A percentile compares a stretch with the other conserved stretches of the same genome.
phyloP scores from a whole-genome alignment of 2,329 filamentous ascomycete genomes.

The Sporothrix brunneoviolacea region DNA sequence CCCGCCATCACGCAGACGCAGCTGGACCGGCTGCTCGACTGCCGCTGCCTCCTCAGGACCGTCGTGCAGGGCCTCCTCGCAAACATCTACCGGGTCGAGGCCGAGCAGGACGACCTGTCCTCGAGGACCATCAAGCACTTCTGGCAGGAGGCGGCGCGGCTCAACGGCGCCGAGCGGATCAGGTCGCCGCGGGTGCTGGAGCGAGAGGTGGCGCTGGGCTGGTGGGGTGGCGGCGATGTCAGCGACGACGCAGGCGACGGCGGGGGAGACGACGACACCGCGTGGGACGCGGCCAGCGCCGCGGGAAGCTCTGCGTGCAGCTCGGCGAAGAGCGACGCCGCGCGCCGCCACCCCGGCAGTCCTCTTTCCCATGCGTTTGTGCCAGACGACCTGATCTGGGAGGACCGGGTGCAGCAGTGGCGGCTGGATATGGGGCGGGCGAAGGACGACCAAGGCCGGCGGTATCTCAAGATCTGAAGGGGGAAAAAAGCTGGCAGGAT shows the following conservation, averaged over 20 bases:
- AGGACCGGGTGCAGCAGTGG: conserved; percentile 6
- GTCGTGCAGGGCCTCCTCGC: background rate
- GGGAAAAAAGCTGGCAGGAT: too few relatives aligned
- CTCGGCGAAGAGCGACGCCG: too few relatives aligned
- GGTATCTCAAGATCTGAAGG: conserved; percentile 12
- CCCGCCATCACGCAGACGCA: background rate
- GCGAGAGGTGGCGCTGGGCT: background rate
- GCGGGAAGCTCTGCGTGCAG: too few relatives aligned
- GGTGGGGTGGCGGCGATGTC: background rate
- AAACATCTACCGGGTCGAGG: conserved; percentile 6
- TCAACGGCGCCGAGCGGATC: conserved; percentile 10
- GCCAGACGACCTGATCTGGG: conserved; percentile 14
- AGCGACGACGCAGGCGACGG: background rate
- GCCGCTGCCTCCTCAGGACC: background rate
- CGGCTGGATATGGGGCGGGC: background rate
- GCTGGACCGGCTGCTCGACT: background rate
- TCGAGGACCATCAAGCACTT: conserved; percentile 2
- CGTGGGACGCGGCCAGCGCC: too few relatives aligned
- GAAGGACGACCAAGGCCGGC: conserved; percentile 4
- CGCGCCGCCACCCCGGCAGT: background rate
- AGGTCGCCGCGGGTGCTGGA: background rate
- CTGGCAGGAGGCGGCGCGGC: conserved; percentile 11
- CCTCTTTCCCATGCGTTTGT: background rate
- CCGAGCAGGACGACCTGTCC: background rate
- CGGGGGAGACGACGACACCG: background rate